Evolutionary conservation across 1,284 basidiomycete genomes (phyloP), one percentile per base, ranked within the genome.

Genomic region (Coriolopsis trogii): DNA sequence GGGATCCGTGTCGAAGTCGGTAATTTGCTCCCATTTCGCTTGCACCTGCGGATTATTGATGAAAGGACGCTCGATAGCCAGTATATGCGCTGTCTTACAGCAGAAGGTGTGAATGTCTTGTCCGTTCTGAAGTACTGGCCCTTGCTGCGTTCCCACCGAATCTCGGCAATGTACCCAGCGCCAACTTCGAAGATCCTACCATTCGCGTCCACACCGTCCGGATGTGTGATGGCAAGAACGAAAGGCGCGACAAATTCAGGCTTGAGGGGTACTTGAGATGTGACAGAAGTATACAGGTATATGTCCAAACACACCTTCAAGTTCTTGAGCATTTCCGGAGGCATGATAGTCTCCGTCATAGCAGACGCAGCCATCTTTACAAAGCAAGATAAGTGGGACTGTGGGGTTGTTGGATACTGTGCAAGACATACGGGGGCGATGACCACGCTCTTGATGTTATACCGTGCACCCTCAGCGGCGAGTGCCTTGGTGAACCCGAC

Each of bases 311-410:
- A 9, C 65, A 87, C 88, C 70, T 92, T 93, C 47, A 99, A 75
- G 64, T 93, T 89, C 44, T 86, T 89, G 56, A 99, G 85, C 82
- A 98, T 89, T 59, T 99, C 96, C n/a, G 92, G 91, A 13, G 96
- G 94, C 91, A 98, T 94, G 66, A 98, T 78, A 0, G 94, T 96
- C 63, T 88, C 93, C 3, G 93, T 95, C 92, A 98, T 96, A 25
- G 86, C 84, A 5, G 93, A 95, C 0, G 95, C 95, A 24, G 95
- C 95, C 61, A 94, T 88, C 87, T 95, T 59, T 1, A n/a, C n/a
- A n/a, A n/a, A 29, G 58, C 15, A 28, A 20, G 8, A 16, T 3
- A 10, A 3, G 4, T 43, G 12, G 31, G 18, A 1, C n/a, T n/a
- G n/a, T n/a, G n/a, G n/a, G n/a, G n/a, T n/a, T n/a, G n/a, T n/a